Evolutionary conservation across 2,329 filamentous ascomycete genomes (phyloP), one percentile per base, ranked within the genome.

Genomic region (Diaporthe longicolla): DNA sequence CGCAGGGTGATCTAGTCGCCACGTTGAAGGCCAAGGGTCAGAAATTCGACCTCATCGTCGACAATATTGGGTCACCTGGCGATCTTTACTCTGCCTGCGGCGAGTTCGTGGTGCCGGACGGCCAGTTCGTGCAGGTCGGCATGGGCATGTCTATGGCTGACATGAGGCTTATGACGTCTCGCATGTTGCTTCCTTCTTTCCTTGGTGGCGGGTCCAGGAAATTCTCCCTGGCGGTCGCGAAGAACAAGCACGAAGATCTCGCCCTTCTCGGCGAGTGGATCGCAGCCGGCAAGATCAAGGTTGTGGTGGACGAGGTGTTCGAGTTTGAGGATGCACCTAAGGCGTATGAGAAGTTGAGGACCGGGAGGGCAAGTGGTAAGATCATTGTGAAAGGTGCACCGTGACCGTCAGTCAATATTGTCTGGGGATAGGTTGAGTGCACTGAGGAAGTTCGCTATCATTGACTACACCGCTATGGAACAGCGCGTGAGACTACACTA

Each of bases 271-370:
- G 81, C 0, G 78, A 83, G 68, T 90, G 87, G 89, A 83, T 93
- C 81, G 79, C 82, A 32, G 87, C 92, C 77, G 89, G 89, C 1
- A 92, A 89, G 79, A 76, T 93, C 35, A 88, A 85, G 81, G 80
- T 86, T 1, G 84, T 90, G 0, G 81, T 92, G 59, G 91, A 92
- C 78, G 83, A 86, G 72, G 82, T 83, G 2, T 91, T 87, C 78
- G 82, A 85, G 15, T 89, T 90, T 79, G 88, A 89, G 61, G 86
- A 92, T 73, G 87, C 85, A 3, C 85, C 86, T 1, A 85, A 87
- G 78, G 91, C 90, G 2, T 91, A 89, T 80, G 86, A 88, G 80
- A 89, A 85, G 79, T 78, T 93, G 77, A 91, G 88, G 81, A 87
- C 83, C 0, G 87, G 88, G 0, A 84, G 87, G 48, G 84, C 87